Evolutionary conservation across 768 basidiomycete species (phyloP).

Genomic region (Crucibulum laeve): DNA sequence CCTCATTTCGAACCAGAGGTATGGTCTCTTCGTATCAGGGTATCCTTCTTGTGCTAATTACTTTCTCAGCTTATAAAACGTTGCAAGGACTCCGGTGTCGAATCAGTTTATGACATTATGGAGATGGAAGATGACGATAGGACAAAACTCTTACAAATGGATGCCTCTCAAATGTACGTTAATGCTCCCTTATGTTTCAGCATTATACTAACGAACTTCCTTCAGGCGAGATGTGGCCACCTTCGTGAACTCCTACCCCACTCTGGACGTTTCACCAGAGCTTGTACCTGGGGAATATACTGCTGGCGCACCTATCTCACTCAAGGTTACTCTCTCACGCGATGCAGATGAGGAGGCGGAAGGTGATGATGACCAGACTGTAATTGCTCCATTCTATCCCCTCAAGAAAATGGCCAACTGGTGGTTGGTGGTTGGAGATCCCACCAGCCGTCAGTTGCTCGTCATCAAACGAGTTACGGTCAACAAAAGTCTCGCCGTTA

Average conservation of each 20-base stretch:
- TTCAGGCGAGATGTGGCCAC: constrained; percentile 88
- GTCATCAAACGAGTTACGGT: constrained; percentile 88
- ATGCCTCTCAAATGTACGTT: constrained; percentile 80
- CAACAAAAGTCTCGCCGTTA: constrained; percentile 78
- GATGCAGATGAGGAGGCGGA: constrained; percentile 84
- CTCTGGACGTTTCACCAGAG: constrained; percentile 86
- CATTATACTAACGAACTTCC: constrained; percentile 9
- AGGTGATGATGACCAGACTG: constrained; percentile 67
- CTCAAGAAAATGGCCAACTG: constrained; percentile 89
- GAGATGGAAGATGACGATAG: constrained; percentile 95
- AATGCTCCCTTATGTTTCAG: constrained; percentile 1
- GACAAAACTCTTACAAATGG: constrained; percentile 79
- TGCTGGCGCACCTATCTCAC: constrained; percentile 76
- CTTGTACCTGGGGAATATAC: constrained; percentile 86
- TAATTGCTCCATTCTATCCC: constrained; percentile 94
- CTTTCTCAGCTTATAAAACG: constrained; percentile 53
- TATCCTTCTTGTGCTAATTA: background rate
- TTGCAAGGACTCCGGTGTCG: constrained; percentile 77
- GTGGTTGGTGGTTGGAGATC: constrained; percentile 96
- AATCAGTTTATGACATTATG: constrained; percentile 96
- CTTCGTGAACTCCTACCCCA: constrained; percentile 96
- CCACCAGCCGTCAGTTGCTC: constrained; percentile 73
- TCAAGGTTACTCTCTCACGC: constrained; percentile 75
- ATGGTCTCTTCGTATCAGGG: constrained; percentile 11
- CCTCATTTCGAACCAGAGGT: constrained; percentile 95